Conservation (phyloP, 352 stramenopile genomes). For the Blastocystis hominis region DNA sequence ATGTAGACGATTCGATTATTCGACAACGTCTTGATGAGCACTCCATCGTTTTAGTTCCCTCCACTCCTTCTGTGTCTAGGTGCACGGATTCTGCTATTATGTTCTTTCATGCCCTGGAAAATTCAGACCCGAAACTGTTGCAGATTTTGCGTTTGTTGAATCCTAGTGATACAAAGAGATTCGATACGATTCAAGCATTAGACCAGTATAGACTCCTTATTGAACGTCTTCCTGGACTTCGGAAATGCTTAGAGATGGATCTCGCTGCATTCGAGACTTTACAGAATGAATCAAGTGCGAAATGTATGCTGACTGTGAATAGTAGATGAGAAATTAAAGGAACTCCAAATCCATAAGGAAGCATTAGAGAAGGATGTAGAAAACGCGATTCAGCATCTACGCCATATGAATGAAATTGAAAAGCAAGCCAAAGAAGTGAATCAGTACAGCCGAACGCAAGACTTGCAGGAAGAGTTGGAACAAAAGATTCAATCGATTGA, state of each 20-base stretch:
- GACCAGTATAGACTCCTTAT: background rate
- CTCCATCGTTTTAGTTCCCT: conserved; percentile 1
- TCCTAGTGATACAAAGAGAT: background rate
- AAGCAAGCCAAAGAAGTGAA: conserved; percentile 12
- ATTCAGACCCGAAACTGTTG: background rate
- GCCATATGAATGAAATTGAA: conserved; percentile 47
- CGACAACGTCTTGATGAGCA: conserved; percentile 28
- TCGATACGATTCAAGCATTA: background rate
- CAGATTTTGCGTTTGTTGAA: background rate
- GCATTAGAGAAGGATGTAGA: conserved; percentile 14
- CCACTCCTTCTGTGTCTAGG: background rate
- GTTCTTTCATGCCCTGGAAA: background rate
- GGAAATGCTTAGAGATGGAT: background rate
- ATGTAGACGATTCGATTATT: conserved; percentile 16
- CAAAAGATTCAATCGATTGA: background rate
- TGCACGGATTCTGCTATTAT: background rate
- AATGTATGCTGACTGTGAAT: background rate
- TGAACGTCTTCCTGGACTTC: background rate
- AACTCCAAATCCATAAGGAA: background rate
- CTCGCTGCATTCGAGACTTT: background rate
- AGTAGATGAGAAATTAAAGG: conserved; percentile 5
- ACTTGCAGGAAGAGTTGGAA: background rate
- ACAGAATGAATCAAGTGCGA: background rate
- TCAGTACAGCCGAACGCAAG: background rate
- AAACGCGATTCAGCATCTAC: background rate